These are phyloP conservation scores for Apostasia shenzhenica DNA, from an alignment of 106 monocot species.

Conservation along the genomic window DNA sequence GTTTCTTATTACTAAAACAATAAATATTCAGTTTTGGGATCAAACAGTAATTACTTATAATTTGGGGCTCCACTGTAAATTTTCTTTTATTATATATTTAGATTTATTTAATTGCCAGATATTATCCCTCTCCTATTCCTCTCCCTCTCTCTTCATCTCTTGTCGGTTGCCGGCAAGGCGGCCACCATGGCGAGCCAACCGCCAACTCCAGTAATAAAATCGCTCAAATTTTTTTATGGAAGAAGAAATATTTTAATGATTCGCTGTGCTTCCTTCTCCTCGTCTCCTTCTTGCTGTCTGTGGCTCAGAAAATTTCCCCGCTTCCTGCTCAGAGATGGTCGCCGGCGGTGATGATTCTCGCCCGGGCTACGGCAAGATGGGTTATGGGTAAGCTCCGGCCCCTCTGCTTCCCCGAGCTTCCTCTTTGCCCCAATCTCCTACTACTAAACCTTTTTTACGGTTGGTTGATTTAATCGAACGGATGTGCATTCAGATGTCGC, in stretches of 20 bases:
- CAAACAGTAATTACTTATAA: too few relatives aligned
- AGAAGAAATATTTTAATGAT: neutral
- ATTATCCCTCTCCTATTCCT: too few relatives aligned
- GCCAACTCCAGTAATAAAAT: neutral
- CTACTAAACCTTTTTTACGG: neutral
- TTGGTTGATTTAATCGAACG: neutral
- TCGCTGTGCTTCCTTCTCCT: neutral
- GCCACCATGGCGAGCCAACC: slow-evolving; percentile 19
- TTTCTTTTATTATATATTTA: too few relatives aligned
- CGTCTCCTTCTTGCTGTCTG: neutral
- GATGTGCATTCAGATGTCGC: slow-evolving; percentile 38
- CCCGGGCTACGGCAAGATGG: slow-evolving; percentile 56
- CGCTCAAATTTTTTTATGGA: neutral
- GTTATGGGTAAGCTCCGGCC: slow-evolving; percentile 31
- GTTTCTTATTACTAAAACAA: too few relatives aligned
- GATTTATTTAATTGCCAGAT: too few relatives aligned
- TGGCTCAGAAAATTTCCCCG: neutral
- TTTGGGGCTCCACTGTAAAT: too few relatives aligned
- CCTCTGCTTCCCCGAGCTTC: neutral
- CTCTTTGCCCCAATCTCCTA: neutral
- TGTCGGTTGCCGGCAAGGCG: slow-evolving; percentile 10
- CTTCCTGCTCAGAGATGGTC: neutral
- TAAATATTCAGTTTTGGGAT: too few relatives aligned
- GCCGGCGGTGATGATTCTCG: slow-evolving; percentile 14
- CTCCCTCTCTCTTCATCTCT: too few relatives aligned